Conservation (phyloP, 768 basidiomycete genomes). For the Auricularia sp. region DNA sequence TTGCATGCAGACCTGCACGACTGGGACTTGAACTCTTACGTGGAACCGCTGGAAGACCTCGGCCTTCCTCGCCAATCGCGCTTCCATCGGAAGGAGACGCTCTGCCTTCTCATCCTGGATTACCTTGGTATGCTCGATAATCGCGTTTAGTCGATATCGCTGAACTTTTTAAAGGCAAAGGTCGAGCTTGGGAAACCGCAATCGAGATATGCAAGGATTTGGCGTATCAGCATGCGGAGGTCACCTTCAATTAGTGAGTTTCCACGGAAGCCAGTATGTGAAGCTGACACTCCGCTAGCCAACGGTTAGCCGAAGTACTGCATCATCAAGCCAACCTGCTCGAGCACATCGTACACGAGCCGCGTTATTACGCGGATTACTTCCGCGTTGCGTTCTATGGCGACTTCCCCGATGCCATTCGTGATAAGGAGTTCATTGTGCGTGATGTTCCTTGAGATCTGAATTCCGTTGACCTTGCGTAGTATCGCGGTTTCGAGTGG, state of each 20-base stretch:
- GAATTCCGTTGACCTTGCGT: background rate
- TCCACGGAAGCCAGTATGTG: too few relatives aligned
- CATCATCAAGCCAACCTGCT: conserved; percentile 79
- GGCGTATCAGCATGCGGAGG: conserved; percentile 74
- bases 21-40: conserved; percentile 77
- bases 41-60: conserved; percentile 82
- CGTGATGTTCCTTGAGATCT: conserved; percentile 16
- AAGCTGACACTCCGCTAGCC: conserved; percentile 30
- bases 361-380: conserved; percentile 85
- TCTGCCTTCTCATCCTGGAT: conserved; percentile 86
- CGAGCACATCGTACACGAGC: conserved; percentile 75
- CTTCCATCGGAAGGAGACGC: conserved; percentile 88
- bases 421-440: conserved; percentile 87
- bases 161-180: conserved; percentile 53
- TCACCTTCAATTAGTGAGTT: conserved; percentile 84
- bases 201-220: conserved; percentile 90
- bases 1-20: conserved; percentile 88
- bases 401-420: conserved; percentile 75
- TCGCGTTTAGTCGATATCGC: background rate
- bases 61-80: conserved; percentile 86
- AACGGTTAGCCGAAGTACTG: conserved; percentile 74
- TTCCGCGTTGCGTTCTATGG: conserved; percentile 93
- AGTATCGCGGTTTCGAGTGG: conserved; percentile 95
- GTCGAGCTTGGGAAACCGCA: conserved; percentile 95
- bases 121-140: conserved; percentile 56